Base-by-base conservation (phyloP, 1,284 basidiomycete genomes). In the Kwoniella shivajii region DNA sequence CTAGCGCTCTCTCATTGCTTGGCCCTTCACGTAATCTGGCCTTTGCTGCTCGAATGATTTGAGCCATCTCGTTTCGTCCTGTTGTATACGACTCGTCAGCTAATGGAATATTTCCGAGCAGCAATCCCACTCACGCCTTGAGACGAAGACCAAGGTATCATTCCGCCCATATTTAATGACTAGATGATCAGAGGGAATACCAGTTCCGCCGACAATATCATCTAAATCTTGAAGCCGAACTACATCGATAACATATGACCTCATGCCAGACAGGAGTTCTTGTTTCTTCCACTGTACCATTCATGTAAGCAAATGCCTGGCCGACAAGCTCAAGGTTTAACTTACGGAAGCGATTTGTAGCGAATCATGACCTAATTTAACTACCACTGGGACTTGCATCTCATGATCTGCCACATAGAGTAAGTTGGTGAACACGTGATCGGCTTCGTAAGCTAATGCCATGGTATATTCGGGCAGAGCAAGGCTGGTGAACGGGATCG, bases 121-220 rank as follows among this genome's bases (percentile, higher is more conserved):
- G 27, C n/a, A n/a, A 31, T 2, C 43, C 22, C 6, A 61, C 69
- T 66, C 54, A 70, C 68, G 68, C 20, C 67, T 44, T 0, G 73
- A 68, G 34, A 75, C 64, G 54, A 77, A 71, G 1, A 67, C 71
- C 11, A 76, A 56, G 0, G 67, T 54, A 47, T 74, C 68, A 44
- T 57, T 69, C 52, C 74, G 73, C 16, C 63, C 61, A 84, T 84
- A 65, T 83, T 86, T 65, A 66, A 93, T 86, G 58, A 90, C 87
- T 66, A 93, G 89, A 69, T 92, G 89, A 56, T 88, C 81, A n/a
- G 82, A 79, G 53, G 91, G 87, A 14, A 85, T 82, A 6, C 87
- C 86, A 3, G 85, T 87, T 16, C 90, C 85, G 52, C 88, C 88
- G 71, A 90, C 89, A 1, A 90, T 84, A 68, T 94, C 91, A 76